Evolutionary conservation across 2,329 filamentous ascomycete genomes (phyloP), one percentile per base, ranked within the genome.

Genomic region (Monosporascus sp.): DNA sequence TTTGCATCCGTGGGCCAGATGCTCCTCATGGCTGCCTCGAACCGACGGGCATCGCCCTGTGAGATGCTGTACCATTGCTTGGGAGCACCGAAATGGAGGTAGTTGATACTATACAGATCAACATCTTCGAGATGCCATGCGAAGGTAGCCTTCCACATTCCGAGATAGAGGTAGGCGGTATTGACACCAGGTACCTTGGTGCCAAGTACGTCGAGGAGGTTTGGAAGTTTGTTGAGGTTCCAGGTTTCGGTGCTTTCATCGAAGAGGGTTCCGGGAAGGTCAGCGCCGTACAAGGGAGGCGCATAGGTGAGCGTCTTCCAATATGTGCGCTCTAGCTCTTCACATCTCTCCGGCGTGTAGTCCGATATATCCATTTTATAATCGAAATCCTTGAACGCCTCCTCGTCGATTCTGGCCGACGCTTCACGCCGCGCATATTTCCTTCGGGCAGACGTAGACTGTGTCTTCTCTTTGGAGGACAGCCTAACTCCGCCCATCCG

Each of bases 11-110:
- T 87, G 0, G 92, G 90, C 92, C 93, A 99, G 54, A 96, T 89
- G 66, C 80, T 91, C 73, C 88, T 93, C 94, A 99, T 99, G 43
- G 90, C 93, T 38, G 86, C 84, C 71, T 99, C 94, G 63, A 99
- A 99, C 17, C 88, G 87, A 49, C 91, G 85, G 15, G 93, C 91
- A 68, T 99, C 94, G 60, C 89, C 89, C 70, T 97, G 95, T 1
- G 93, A 96, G 60, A 99, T 97, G 71, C 92, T 97, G 74, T 99
- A 99, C 94, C 94, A 99, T 70, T 99, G 94, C 73, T 99, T 99
- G 0, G 94, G 94, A 1, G 94, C 94, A 51, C 94, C 94, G 69
- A 99, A 99, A 67, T 99, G 94, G 55, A 99, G 91, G 70, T 97
- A 99, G 74, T 99, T 99, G 79, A 99, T 99, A 70, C 92, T 97